These are phyloP conservation scores for Cadophora sp. DNA, from an alignment of 2,329 filamentous ascomycete species.

Conservation along the genomic window DNA sequence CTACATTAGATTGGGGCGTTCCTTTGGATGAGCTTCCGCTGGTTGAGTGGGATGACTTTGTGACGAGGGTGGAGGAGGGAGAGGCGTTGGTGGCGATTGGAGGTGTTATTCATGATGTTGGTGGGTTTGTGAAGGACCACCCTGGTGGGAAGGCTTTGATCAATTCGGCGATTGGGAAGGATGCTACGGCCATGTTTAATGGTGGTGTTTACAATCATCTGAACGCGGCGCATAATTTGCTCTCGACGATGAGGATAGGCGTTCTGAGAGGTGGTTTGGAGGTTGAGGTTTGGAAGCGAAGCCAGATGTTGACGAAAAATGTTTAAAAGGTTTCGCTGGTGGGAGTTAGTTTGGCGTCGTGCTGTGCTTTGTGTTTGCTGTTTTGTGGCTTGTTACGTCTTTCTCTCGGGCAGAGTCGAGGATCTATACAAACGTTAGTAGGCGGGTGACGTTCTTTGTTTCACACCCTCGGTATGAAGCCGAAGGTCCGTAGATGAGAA, in stretches of 20 bases:
- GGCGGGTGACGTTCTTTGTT: too few species aligned
- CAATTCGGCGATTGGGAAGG: constrained; percentile 79
- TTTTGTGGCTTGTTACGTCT: too few species aligned
- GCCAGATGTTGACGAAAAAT: constrained; percentile 12
- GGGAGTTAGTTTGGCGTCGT: background rate
- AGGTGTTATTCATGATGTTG: constrained; percentile 83
- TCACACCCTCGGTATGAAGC: background rate
- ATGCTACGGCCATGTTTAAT: constrained; percentile 88
- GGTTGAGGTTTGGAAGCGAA: constrained; percentile 33
- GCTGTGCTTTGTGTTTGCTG: too few species aligned
- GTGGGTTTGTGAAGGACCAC: constrained; percentile 82
- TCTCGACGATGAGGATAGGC: constrained; percentile 40
- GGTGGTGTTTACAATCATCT: constrained; percentile 50
- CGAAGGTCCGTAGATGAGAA: background rate
- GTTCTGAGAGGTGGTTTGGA: constrained; percentile 34
- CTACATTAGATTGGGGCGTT: constrained; percentile 80
- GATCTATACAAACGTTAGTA: too few species aligned
- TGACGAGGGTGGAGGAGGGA: constrained; percentile 75
- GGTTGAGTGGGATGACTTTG: constrained; percentile 83
- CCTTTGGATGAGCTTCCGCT: constrained; percentile 84
- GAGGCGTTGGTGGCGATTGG: constrained; percentile 77
- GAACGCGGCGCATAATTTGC: constrained; percentile 45
- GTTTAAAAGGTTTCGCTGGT: background rate
- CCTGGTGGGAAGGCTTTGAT: constrained; percentile 87
- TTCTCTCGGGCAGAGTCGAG: too few species aligned